phyloP scores from a whole-genome alignment of 352 stramenopile genomes.

The Phytophthora idaei region DNA sequence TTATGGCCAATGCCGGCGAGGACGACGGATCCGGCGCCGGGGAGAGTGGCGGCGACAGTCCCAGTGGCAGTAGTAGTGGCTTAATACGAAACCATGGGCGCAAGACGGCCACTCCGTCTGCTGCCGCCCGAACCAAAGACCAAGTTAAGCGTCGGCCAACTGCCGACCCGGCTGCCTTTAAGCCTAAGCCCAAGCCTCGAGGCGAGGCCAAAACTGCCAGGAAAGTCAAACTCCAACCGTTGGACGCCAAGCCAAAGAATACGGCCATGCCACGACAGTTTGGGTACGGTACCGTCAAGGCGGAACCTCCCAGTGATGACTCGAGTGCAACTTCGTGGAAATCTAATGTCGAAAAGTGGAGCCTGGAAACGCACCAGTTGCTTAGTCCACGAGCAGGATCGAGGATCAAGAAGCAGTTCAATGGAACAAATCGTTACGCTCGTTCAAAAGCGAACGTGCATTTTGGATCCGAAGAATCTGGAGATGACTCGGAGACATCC shows the following conservation, averaged over 20 bases:
- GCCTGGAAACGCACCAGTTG: slow-evolving; percentile 29
- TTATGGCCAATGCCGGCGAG: slow-evolving; percentile 29
- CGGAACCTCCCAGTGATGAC: slow-evolving; percentile 15
- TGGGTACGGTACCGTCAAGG: slow-evolving; percentile 35
- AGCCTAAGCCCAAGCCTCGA: slow-evolving; percentile 15
- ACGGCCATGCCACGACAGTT: slow-evolving; percentile 35
- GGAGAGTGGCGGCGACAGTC: slow-evolving; percentile 30
- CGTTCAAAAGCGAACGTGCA: slow-evolving; percentile 14
- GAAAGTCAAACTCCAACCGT: slow-evolving; percentile 27
- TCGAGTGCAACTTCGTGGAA: slow-evolving; percentile 41
- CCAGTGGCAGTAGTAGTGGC: slow-evolving; percentile 36
- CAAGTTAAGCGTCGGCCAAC: slow-evolving; percentile 22
- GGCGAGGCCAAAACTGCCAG: slow-evolving; percentile 15
- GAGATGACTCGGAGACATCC: slow-evolving; percentile 52
- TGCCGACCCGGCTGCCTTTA: slow-evolving; percentile 5
- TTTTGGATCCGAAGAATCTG: slow-evolving; percentile 36
- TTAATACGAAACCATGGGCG: slow-evolving; percentile 37
- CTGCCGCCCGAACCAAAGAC: slow-evolving; percentile 26
- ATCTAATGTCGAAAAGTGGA: slow-evolving; percentile 52
- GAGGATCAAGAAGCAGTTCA: slow-evolving; percentile 39
- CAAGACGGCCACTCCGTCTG: slow-evolving; percentile 13
- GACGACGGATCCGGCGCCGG: slow-evolving; percentile 35
- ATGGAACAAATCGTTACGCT: slow-evolving; percentile 5
- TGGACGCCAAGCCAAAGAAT: slow-evolving; percentile 15
- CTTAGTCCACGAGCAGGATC: slow-evolving; percentile 41